These are phyloP conservation scores for Hymenoscyphus linearis DNA, from an alignment of 2,329 filamentous ascomycete genomes.

Conservation along the genomic window DNA sequence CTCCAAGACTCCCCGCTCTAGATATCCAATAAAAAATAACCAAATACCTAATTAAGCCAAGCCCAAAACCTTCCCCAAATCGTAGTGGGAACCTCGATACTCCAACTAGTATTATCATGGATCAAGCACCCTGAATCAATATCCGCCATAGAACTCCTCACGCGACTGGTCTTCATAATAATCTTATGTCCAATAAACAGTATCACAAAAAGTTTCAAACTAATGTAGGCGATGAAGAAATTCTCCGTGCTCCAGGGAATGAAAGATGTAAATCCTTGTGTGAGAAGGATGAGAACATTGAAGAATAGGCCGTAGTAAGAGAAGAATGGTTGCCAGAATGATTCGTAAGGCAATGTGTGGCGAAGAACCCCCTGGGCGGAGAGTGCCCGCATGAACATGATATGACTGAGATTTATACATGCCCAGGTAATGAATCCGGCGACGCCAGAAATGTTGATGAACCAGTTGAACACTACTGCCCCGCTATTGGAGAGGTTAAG, in stretches of 20 bases:
- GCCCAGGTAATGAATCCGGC: conserved; percentile 68
- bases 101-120: conserved; percentile 34
- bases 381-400: conserved; percentile 60
- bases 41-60: conserved; percentile 13
- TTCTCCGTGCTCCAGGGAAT: conserved; percentile 54
- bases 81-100: conserved; percentile 27
- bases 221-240: conserved; percentile 62
- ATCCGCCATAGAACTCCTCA: conserved; percentile 38
- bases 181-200: conserved; percentile 57
- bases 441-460: conserved; percentile 65
- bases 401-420: conserved; percentile 58
- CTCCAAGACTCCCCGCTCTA: not conserved
- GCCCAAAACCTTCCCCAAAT: conserved; percentile 25
- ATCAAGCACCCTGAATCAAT: conserved; percentile 36
- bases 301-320: conserved; percentile 63
- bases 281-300: conserved; percentile 58
- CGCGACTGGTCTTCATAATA: conserved; percentile 33
- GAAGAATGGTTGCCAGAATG: conserved; percentile 58
- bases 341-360: conserved; percentile 53
- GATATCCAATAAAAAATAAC: not conserved
- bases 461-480: conserved; percentile 63
- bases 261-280: conserved; percentile 65
- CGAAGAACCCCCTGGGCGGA: conserved; percentile 51
- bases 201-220: conserved; percentile 56
- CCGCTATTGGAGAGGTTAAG: conserved; percentile 58